A percentile compares a stretch with the other conserved stretches of the same genome.
phyloP scores from a whole-genome alignment of 331 rosid species.

The Acacia pycnantha region DNA sequence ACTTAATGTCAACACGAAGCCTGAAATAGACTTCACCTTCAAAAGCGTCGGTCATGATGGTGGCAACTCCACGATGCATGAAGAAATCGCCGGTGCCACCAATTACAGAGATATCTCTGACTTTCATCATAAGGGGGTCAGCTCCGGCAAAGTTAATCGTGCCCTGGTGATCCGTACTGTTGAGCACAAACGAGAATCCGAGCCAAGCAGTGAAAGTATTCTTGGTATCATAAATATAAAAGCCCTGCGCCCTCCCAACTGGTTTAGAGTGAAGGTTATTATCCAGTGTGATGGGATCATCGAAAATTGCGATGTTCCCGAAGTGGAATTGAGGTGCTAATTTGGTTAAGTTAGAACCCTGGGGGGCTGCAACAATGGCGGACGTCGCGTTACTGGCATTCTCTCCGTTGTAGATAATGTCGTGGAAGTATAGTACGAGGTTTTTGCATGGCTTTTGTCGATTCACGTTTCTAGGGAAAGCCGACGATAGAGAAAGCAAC shows the following conservation, averaged over 20 bases:
- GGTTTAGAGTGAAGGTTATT: slow-evolving; percentile 62
- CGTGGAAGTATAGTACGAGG: slow-evolving; percentile 63
- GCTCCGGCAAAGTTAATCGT: slow-evolving; percentile 61
- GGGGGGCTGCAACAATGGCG: slow-evolving; percentile 62
- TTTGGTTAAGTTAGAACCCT: slow-evolving; percentile 57
- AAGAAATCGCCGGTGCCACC: too few relatives aligned
- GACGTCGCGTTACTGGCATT: slow-evolving; percentile 72
- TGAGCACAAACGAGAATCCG: slow-evolving; percentile 60
- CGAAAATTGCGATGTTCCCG: slow-evolving; percentile 60
- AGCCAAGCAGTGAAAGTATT: slow-evolving; percentile 69
- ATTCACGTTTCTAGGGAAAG: slow-evolving; percentile 23
- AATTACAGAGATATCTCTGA: slow-evolving; percentile 52
- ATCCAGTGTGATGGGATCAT: slow-evolving; percentile 67
- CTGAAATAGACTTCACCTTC: too few relatives aligned
- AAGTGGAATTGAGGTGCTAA: slow-evolving; percentile 52
- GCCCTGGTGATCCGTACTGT: slow-evolving; percentile 48
- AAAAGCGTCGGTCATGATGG: too few relatives aligned
- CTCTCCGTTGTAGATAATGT: slow-evolving; percentile 56
- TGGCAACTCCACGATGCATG: too few relatives aligned
- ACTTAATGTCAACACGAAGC: slow-evolving; percentile 32
- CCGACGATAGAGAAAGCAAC: slow-evolving; percentile 33
- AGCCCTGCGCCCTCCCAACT: slow-evolving; percentile 72
- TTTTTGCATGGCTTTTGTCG: too few relatives aligned
- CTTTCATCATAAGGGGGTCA: slow-evolving; percentile 47
- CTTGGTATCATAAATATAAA: slow-evolving; percentile 61